A percentile compares a stretch with the other conserved stretches of the same genome.
These are phyloP conservation scores for Mallotus japonicus DNA, from an alignment of 441 rosid genomes.

Conservation along the genomic window DNA sequence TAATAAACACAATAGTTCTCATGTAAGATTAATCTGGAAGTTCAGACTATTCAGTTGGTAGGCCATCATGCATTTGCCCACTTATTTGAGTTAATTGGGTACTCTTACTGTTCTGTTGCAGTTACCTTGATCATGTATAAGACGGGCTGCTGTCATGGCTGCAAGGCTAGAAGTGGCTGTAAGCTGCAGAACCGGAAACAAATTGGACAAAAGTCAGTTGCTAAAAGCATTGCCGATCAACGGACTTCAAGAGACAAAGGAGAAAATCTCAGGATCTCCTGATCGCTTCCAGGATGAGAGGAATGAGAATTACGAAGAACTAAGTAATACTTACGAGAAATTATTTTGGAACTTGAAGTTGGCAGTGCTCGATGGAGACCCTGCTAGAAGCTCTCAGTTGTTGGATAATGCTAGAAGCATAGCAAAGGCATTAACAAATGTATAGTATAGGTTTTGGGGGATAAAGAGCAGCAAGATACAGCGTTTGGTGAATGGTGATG, in stretches of 20 bases:
- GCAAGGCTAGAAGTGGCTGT: slow-evolving; percentile 59
- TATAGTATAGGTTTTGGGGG: no score
- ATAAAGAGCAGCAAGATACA: no score
- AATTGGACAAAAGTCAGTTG: slow-evolving; percentile 18
- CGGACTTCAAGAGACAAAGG: slow-evolving; percentile 21
- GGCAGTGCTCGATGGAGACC: slow-evolving; percentile 38
- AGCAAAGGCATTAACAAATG: slow-evolving; percentile 39
- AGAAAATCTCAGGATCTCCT: slow-evolving; percentile 12
- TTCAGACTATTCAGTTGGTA: neutral
- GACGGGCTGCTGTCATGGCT: slow-evolving; percentile 65
- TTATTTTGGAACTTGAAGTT: slow-evolving; percentile 44
- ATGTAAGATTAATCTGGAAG: neutral
- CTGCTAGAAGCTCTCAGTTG: slow-evolving; percentile 34
- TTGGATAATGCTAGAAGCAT: slow-evolving; percentile 47
- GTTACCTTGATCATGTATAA: slow-evolving; percentile 72
- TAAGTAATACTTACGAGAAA: slow-evolving; percentile 28
- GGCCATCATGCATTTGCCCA: neutral
- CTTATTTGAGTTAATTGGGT: neutral
- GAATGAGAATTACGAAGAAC: slow-evolving; percentile 27
- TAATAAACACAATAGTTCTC: neutral
- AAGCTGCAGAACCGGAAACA: slow-evolving; percentile 36
- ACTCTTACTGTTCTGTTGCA: slow-evolving; percentile 21
- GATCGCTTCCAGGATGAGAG: slow-evolving; percentile 17
- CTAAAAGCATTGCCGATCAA: slow-evolving; percentile 15
- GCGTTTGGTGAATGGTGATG: no score